Base-by-base conservation (phyloP, 371 early-diverging fungal genomes). In the Mucor indicus region DNA sequence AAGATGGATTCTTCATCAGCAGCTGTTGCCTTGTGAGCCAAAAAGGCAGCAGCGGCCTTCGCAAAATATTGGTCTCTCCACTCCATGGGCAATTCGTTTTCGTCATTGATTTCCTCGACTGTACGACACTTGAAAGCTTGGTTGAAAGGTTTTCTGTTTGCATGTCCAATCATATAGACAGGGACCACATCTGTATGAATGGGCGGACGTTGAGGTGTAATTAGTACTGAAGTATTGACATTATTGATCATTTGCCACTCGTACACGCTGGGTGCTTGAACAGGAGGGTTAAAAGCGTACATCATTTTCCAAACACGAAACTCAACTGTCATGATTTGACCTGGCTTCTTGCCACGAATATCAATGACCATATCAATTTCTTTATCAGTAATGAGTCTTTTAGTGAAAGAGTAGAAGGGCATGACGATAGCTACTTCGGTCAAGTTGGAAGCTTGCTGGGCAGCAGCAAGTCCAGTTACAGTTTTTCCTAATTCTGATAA, bases 41-140 rank as follows among this genome's bases (percentile, higher is more conserved):
- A 60, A 49, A 85, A 80, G 1, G 72, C 62, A 4, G 85, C 82
- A 0, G 68, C 82, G 1, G 83, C 85, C 56, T 85, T 85, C 27
- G 64, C 62, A 52, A 85, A 85, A 37, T 73, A 85, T 4, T 80
- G 77, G 55, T 85, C 82, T 42, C 70, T 69, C 83, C 85, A 85
- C 50, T 85, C 85, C 13, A 56, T 64, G 0, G 82, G 81, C 12
- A 85, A 56, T 1, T 67, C 77, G 17, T 80, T 77, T 9, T 75
- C 66, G 2, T 56, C 63, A 48, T 85, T 69, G 22, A 85, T 83
- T 12, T 78, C 68, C 2, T 69, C 50, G 0, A 52, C 43, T 10
- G 63, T 69, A 24, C 62, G 60, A 23, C 60, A 67, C 22, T 69
- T 60, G 53, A 83, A 85, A 15, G 85, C 85, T 13, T 62, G 64